Evolutionary conservation across 2,329 filamentous ascomycete genomes (phyloP).

Genomic region (Xylariaceae sp.): DNA sequence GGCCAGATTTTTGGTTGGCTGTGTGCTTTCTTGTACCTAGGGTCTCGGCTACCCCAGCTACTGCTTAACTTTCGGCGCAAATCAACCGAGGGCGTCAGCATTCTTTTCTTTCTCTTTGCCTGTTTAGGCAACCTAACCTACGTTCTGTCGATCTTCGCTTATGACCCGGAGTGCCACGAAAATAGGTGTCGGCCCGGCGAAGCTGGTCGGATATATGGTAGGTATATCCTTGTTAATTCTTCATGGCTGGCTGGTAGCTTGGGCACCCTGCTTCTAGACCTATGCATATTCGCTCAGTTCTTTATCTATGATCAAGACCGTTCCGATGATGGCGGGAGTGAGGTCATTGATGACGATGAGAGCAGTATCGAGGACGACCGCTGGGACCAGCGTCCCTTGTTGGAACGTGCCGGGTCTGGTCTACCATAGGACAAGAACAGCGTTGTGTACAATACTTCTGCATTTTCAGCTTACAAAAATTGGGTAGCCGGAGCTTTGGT

Average conservation of each 20-base stretch:
- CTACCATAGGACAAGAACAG: conserved; percentile 1
- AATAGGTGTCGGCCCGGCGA: conserved; percentile 69
- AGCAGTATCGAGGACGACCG: conserved; percentile 30
- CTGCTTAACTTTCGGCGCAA: conserved; percentile 91
- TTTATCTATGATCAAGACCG: conserved; percentile 74
- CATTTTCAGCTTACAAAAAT: conserved; percentile 20
- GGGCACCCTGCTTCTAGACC: conserved; percentile 83
- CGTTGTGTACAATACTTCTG: conserved; percentile 2
- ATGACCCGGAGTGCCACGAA: conserved; percentile 72
- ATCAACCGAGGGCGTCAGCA: conserved; percentile 88
- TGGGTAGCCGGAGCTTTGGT: conserved; percentile 2
- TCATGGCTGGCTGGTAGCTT: conserved; percentile 91
- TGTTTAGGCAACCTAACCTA: conserved; percentile 95
- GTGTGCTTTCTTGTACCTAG: conserved; percentile 87
- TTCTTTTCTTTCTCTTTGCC: conserved; percentile 96
- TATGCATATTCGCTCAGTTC: conserved; percentile 88
- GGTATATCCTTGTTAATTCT: conserved; percentile 86
- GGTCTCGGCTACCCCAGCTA: conserved; percentile 86
- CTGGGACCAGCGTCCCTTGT: conserved; percentile 40
- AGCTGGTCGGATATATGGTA: conserved; percentile 69
- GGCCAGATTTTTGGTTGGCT: conserved; percentile 95
- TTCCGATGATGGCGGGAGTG: conserved; percentile 31
- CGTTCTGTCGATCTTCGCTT: conserved; percentile 89
- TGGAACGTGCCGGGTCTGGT: conserved; percentile 38
- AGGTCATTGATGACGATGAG: conserved; percentile 40